Evolutionary conservation across 1,284 basidiomycete species (phyloP), one percentile per base, ranked within the genome.

Genomic region (Bondarzewia mesenterica): DNA sequence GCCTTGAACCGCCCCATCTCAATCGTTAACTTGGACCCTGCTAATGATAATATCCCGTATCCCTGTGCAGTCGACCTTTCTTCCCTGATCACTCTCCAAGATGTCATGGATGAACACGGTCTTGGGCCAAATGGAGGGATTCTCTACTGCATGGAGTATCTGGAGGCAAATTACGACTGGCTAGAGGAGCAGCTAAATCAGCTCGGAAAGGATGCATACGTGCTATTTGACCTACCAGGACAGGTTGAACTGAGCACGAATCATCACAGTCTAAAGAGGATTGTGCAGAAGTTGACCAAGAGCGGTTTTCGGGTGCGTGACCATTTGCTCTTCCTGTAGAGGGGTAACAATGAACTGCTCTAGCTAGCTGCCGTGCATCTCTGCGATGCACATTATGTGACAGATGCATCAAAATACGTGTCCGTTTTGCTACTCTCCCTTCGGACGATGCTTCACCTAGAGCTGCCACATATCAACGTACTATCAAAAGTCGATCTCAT

Each of bases 201-300:
- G 58, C 68, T 91, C 1, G 83, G 80, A 5, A 67, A 74, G 40
- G 85, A 89, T 49, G 75, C 81, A 42, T 98, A 96, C 67, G 78
- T 99, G 42, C 72, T 99, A 36, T 96, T 99, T 64, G 96, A 99
- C 66, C 78, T 97, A 5, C 95, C 96, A 0, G 96, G 96, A 0
- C 96, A 99, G 68, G 95, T 99, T 42, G 96, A 99, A 66, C 72
- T 99, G 39, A 93, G 89, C 67, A 99, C 96, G 47, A 97, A 95
- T 62, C 96, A 99, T 61, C 81, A 85, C 29, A 92, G 86, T 63
- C 68, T 95, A 60, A 94, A 86, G 71, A 77, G 73, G 50, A 85
- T 94, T 54, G 75, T 90, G 7, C 75, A 78, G 53, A 84, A 75
- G 57, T 70, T 94, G 53, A 73, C 71, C 46, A 93, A 91, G 67